Base-by-base conservation (phyloP, 2,329 filamentous ascomycete genomes). In the Calycina herbarum region DNA sequence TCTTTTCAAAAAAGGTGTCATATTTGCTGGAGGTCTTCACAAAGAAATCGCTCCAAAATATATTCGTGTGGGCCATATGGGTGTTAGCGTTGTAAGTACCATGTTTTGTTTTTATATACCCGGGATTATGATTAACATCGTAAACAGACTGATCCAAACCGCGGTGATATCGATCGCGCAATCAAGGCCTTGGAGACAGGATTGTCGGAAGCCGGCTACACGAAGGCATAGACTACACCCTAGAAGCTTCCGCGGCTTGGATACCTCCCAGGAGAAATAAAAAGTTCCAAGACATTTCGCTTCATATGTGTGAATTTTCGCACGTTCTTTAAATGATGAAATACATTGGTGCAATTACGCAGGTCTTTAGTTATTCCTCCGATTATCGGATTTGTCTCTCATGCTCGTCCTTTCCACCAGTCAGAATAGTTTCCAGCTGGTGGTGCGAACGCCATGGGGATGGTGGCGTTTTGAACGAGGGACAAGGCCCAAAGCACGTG, bases 61-160 rank as follows among this genome's bases (percentile, higher is more conserved):
- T 78, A 91, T 99, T 72, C 88, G 95, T 33, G 95, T 99, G 75
- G 95, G 95, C 56, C 95, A 98, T 79, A 99, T 99, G 95, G 95
- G 95, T 72, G 92, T 98, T 68, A 95, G 91, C 76, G 90, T 94
- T 72, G 87, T 89, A 80, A 80, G 86, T 83, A 57, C 35, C 27
- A 5, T 51, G 13, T n/a, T 33, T 42, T 31, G 56, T 20, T 57
- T 59, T 65, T n/a, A 48, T 24, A 3, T 59, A 7, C 17, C 45
- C 56, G 48, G 24, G 45, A 6, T 54, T 59, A 33, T 65, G 17
- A 65, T 62, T 71, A 61, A 70, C 61, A 48, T 62, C 11, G 42
- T 8, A 64, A 71, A 62, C 76, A 88, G 80, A 92, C 89, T 74
- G 92, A 97, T 76, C 85, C 92, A 33, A 86, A 86, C 68, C 85